A percentile compares a stretch with the other conserved stretches of the same genome.
These are phyloP conservation scores for Cercophora sp. DNA, from an alignment of 495 filamentous ascomycete genomes.

Conservation along the genomic window DNA sequence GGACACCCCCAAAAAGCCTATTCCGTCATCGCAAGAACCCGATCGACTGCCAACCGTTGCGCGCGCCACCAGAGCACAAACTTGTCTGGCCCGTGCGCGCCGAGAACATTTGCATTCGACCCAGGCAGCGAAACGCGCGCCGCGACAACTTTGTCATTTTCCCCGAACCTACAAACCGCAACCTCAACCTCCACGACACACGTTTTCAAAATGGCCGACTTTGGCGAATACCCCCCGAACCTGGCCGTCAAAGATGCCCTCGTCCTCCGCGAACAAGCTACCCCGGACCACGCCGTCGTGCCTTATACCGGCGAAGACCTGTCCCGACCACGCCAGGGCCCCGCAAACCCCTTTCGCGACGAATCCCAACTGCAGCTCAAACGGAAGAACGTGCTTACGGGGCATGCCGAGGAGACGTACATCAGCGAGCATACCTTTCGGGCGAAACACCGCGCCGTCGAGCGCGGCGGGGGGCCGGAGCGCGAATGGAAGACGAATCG, in stretches of 20 bases:
- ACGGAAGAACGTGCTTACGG: constrained; percentile 88
- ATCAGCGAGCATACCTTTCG: constrained; percentile 88
- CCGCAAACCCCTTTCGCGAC: constrained; percentile 75
- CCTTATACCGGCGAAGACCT: constrained; percentile 67
- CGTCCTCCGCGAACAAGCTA: constrained; percentile 46
- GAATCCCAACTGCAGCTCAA: constrained; percentile 53
- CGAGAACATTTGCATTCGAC: too few relatives aligned
- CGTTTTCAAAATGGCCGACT: too few relatives aligned
- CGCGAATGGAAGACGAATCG: constrained; percentile 35
- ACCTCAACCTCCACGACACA: too few relatives aligned
- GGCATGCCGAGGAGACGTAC: constrained; percentile 79
- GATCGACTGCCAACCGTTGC: too few relatives aligned
- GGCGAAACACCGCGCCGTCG: constrained; percentile 72
- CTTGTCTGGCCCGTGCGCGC: too few relatives aligned
- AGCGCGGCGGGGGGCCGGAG: constrained; percentile 45
- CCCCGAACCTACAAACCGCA: too few relatives aligned
- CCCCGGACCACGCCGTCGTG: constrained; percentile 53
- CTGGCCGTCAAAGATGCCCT: constrained; percentile 54
- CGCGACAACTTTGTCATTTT: too few relatives aligned
- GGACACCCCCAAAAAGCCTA: too few relatives aligned
- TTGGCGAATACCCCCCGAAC: constrained; percentile 54
- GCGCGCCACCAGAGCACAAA: too few relatives aligned
- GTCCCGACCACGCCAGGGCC: constrained; percentile 63
- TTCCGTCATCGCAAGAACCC: too few relatives aligned
- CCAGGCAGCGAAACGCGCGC: too few relatives aligned